These are phyloP conservation scores for Chrysoporthe deuterocubensis DNA, from an alignment of 2,329 filamentous ascomycete genomes.

Conservation along the genomic window DNA sequence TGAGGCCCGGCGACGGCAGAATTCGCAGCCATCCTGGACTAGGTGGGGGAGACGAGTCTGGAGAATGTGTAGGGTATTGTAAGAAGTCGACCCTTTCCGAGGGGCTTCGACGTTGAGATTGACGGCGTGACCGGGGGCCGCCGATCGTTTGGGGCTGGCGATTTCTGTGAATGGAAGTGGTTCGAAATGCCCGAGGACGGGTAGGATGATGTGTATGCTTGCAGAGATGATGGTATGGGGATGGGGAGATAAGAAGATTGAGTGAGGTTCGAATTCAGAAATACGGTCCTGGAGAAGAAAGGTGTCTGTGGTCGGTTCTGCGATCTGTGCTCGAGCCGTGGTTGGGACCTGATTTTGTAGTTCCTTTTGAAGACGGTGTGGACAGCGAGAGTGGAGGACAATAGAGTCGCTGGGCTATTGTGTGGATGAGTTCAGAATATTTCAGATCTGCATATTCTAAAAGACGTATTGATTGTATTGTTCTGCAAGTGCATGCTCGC, in stretches of 20 bases:
- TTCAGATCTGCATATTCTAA: conserved; percentile 7
- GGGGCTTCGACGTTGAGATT: background rate
- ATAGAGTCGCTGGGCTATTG: conserved; percentile 6
- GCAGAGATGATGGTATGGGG: background rate
- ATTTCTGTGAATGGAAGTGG: background rate
- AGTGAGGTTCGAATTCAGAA: background rate
- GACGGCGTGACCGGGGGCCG: background rate
- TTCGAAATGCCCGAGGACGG: background rate
- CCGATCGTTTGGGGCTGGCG: background rate
- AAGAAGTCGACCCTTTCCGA: background rate
- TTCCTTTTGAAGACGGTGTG: conserved; percentile 9
- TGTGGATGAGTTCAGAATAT: conserved; percentile 2
- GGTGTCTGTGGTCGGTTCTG: background rate
- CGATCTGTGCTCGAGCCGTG: conserved; percentile 10
- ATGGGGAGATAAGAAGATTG: no score
- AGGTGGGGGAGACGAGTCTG: background rate
- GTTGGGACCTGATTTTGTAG: conserved; percentile 2
- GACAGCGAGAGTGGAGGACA: background rate
- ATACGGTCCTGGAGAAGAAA: background rate
- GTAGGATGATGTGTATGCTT: background rate
- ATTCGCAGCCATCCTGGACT: conserved; percentile 27
- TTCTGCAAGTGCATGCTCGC: conserved; percentile 23
- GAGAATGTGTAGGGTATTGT: background rate
- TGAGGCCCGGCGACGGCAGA: conserved; percentile 18
- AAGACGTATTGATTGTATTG: conserved; percentile 1